Conservation (phyloP, 805 yeast genomes). For the Yarrowia porcina region DNA sequence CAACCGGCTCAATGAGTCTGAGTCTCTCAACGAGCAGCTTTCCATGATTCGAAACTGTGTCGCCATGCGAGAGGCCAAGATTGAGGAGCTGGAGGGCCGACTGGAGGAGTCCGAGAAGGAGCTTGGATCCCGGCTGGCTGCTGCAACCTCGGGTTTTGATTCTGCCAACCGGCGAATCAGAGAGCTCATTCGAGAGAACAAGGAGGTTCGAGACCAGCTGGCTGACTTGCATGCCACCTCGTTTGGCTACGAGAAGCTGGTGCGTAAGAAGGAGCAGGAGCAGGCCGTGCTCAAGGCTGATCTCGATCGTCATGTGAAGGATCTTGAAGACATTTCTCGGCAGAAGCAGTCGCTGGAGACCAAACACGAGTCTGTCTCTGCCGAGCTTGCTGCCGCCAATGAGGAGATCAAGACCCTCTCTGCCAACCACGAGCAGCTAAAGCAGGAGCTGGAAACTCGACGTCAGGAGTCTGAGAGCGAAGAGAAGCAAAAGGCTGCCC, state of each 20-base stretch:
- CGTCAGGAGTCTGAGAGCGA: slow-evolving; percentile 26
- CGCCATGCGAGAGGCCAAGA: slow-evolving; percentile 34
- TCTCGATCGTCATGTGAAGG: slow-evolving; percentile 15
- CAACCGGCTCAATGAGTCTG: neutral
- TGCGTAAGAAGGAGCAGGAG: slow-evolving; percentile 38
- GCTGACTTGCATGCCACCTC: slow-evolving; percentile 41
- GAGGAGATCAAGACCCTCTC: slow-evolving; percentile 32
- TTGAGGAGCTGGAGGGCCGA: slow-evolving; percentile 35
- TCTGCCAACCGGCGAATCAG: slow-evolving; percentile 42
- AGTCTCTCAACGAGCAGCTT: slow-evolving; percentile 14
- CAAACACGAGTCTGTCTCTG: slow-evolving; percentile 26
- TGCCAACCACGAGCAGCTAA: slow-evolving; percentile 35
- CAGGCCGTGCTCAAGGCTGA: slow-evolving; percentile 29
- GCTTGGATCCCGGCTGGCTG: slow-evolving; percentile 31
- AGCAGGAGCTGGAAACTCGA: slow-evolving; percentile 37
- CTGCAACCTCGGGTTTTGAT: slow-evolving; percentile 30
- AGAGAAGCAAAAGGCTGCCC: slow-evolving; percentile 29
- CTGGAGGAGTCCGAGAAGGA: slow-evolving; percentile 34
- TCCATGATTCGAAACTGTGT: slow-evolving; percentile 32
- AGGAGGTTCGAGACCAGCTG: slow-evolving; percentile 43
- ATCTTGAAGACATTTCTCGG: slow-evolving; percentile 25
- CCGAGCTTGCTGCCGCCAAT: slow-evolving; percentile 34
- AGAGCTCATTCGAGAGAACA: slow-evolving; percentile 46
- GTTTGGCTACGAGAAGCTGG: slow-evolving; percentile 39
- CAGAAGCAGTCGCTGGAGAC: slow-evolving; percentile 27